These are phyloP conservation scores for Arabidopsis suecica DNA, from an alignment of 345 rosid species.

Conservation along the genomic window DNA sequence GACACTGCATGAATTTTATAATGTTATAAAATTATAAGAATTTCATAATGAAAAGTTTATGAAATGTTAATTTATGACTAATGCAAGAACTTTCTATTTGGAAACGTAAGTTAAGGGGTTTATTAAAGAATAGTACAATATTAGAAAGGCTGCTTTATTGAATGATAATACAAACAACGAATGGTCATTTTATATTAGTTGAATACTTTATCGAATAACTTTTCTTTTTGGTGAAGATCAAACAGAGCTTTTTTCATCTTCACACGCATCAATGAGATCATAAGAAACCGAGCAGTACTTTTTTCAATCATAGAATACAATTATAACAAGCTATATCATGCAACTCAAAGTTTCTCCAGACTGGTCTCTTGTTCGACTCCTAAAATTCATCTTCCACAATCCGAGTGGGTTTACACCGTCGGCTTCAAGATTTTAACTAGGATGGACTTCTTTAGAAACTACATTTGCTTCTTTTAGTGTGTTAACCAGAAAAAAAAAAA, in stretches of 20 bases:
- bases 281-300: background rate
- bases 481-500: background rate
- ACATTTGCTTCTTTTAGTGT: background rate
- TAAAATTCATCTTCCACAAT: background rate
- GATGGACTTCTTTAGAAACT: background rate
- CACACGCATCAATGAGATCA: background rate
- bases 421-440: background rate
- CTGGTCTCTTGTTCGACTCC: background rate
- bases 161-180: slow-evolving; percentile 22
- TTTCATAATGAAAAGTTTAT: background rate
- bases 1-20: background rate
- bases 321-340: background rate
- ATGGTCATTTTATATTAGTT: background rate
- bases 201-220: background rate
- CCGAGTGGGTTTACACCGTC: background rate
- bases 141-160: slow-evolving; percentile 1
- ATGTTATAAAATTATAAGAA: too few relatives aligned
- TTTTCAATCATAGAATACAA: background rate
- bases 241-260: background rate
- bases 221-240: background rate
- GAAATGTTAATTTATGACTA: background rate
- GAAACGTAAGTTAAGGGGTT: background rate
- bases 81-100: slow-evolving; percentile 7
- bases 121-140: background rate
- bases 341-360: background rate